phyloP scores from a whole-genome alignment of 345 rosid species.

The Corymbia maculata region DNA sequence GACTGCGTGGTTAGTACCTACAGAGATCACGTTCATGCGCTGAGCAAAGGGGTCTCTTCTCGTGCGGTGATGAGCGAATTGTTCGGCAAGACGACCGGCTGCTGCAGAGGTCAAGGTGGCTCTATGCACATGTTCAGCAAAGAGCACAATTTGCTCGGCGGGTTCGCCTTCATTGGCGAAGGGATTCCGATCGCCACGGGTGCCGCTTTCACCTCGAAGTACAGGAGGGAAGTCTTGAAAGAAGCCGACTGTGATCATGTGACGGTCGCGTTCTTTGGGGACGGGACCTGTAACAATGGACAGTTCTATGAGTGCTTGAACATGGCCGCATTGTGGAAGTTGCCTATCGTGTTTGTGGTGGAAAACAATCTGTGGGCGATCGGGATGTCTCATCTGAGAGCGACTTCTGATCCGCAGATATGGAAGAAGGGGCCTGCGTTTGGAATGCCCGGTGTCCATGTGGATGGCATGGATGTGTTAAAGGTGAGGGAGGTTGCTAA shows the following conservation, averaged over 20 bases:
- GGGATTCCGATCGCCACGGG: conserved; percentile 58
- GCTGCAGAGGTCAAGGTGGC: conserved; percentile 54
- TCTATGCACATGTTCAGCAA: conserved; percentile 62
- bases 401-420: conserved; percentile 55
- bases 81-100: conserved; percentile 50
- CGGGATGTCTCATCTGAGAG: conserved; percentile 55
- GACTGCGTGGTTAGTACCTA: conserved; percentile 41
- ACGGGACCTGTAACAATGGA: conserved; percentile 52
- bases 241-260: conserved; percentile 33
- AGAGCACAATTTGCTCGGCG: conserved; percentile 47
- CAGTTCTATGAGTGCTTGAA: conserved; percentile 63
- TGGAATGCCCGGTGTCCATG: conserved; percentile 58
- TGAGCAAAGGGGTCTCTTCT: conserved; percentile 48
- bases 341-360: conserved; percentile 55
- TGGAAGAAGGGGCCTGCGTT: conserved; percentile 58
- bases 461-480: conserved; percentile 59
- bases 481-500: conserved; percentile 51
- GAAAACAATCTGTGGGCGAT: conserved; percentile 67
- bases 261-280: conserved; percentile 46
- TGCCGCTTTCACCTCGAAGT: conserved; percentile 46
- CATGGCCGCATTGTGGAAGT: conserved; percentile 56
- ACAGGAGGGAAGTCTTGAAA: conserved; percentile 36
- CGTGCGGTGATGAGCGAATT: conserved; percentile 61
- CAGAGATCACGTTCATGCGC: conserved; percentile 49
- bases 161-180: conserved; percentile 56